Percentiles rank a stretch among this genome's conserved stretches.
Conservation (phyloP, 1,139 yeast genomes). For the Debaryomyces sp. region DNA sequence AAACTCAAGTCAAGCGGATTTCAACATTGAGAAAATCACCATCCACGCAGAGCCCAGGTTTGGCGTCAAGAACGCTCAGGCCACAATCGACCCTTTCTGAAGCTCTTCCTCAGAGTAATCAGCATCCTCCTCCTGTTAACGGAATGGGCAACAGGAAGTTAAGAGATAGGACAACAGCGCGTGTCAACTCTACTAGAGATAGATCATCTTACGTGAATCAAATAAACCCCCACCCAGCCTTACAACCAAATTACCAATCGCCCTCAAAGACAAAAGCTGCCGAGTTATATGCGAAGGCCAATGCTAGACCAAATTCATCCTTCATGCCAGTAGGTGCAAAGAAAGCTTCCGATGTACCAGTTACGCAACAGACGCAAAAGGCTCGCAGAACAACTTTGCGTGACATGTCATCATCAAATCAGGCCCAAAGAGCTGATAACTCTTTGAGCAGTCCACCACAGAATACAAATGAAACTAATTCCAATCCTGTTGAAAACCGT, state of each 20-base stretch:
- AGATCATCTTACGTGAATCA: conserved; percentile 42
- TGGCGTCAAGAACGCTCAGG: conserved; percentile 32
- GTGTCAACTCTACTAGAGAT: conserved; percentile 18
- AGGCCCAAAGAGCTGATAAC: neutral
- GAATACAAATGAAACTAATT: neutral
- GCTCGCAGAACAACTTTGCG: conserved; percentile 19
- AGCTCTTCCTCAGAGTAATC: conserved; percentile 1
- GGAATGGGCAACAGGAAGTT: conserved; percentile 38
- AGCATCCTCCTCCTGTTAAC: neutral
- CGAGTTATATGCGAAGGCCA: conserved; percentile 54
- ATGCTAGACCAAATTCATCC: conserved; percentile 42
- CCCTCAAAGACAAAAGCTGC: conserved; percentile 51
- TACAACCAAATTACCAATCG: conserved; percentile 41
- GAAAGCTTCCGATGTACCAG: neutral
- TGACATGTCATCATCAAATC: conserved; percentile 8
- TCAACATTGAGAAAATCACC: conserved; percentile 37
- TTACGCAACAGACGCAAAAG: neutral
- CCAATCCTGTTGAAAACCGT: neutral
- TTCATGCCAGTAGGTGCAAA: conserved; percentile 18
- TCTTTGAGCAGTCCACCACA: neutral
- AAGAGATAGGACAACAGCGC: conserved; percentile 22
- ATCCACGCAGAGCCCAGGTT: conserved; percentile 15
- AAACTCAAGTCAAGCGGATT: conserved; percentile 18
- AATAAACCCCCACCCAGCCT: conserved; percentile 46
- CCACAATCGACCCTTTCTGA: conserved; percentile 30